A percentile compares a stretch with the other conserved stretches of the same genome.
Evolutionary conservation across 441 rosid species (phyloP).

Genomic region (Corymbia citriodora): DNA sequence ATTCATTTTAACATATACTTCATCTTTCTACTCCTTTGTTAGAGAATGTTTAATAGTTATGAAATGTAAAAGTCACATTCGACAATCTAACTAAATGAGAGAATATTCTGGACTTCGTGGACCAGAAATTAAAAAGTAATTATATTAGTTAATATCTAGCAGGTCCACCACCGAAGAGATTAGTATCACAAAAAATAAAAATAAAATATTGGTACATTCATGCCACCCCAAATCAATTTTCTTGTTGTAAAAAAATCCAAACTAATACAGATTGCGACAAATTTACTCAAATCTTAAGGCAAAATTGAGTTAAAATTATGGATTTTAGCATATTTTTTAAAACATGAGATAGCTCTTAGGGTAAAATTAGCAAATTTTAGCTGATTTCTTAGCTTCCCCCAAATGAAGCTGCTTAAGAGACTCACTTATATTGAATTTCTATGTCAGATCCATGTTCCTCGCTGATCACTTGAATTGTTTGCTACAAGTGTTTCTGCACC

Average conservation of each 20-base stretch:
- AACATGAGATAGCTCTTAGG: not conserved
- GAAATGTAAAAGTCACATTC: not conserved
- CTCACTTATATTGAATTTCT: not conserved
- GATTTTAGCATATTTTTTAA: not conserved
- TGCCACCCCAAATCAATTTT: too few relatives aligned
- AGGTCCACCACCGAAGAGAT: not conserved
- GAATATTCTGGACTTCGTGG: not conserved
- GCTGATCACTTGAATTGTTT: not conserved
- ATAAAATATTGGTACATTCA: not conserved
- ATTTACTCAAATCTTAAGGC: not conserved
- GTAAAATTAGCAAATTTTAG: not conserved
- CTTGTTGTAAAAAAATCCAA: too few relatives aligned
- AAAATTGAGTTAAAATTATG: not conserved
- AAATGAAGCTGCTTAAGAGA: not conserved
- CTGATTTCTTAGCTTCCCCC: not conserved
- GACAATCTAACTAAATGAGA: not conserved
- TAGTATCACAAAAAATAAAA: not conserved
- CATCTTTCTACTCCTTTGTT: not conserved
- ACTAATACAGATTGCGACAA: too few relatives aligned
- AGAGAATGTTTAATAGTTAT: not conserved
- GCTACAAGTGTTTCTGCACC: not conserved
- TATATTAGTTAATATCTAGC: not conserved
- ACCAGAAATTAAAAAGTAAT: not conserved
- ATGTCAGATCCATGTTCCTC: not conserved
- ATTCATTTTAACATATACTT: not conserved